Base-by-base conservation (phyloP, 805 yeast genomes). In the Priceomyces haplophilus region DNA sequence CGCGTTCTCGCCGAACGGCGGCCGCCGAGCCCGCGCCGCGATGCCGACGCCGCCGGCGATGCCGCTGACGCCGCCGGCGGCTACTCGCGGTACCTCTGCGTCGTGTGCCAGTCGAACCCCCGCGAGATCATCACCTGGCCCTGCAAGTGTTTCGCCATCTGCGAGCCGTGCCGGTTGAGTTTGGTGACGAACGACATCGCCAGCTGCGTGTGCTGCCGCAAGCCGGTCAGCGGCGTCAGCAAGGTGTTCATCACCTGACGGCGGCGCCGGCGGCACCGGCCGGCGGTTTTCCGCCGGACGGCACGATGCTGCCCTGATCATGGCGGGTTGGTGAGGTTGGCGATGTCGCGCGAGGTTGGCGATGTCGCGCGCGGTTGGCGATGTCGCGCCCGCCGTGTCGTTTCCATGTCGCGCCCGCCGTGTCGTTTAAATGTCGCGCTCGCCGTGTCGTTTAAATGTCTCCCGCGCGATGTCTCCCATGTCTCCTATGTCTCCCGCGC, bases 101-200 rank as follows among this genome's bases (percentile, higher is more conserved):
- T 87, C 5, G 83, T 90, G 2, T 90, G 97, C 59, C 91, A 85
- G 51, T 72, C 75, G 4, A 79, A 83, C 44, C 76, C 80, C 4
- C 72, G 97, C 50, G 85, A 83, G 44, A 78, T 90, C 33, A 81
- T 90, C 7, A 68, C 91, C 2, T 90, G 97, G 97, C 97, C 97
- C 0, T 90, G 97, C 58, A 78, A 80, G 52, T 90, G 97, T 61
- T 78, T 90, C 43, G 89, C 96, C 0, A 70, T 90, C 4, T 90
- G 97, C 61, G 96, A 89, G 49, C 75, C 78, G 19, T 90, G 97
- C 56, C 73, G 97, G 13, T 67, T 82, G 8, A 78, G 85, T 13
- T 69, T 90, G 40, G 88, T 87, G 6, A 65, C 82, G 25, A 75
- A 89, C 46, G 85, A 85, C 10, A 83, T 83, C 55, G 78, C 76